These are phyloP conservation scores for Colletotrichum agaves DNA, from an alignment of 2,329 filamentous ascomycete genomes.

Conservation along the genomic window DNA sequence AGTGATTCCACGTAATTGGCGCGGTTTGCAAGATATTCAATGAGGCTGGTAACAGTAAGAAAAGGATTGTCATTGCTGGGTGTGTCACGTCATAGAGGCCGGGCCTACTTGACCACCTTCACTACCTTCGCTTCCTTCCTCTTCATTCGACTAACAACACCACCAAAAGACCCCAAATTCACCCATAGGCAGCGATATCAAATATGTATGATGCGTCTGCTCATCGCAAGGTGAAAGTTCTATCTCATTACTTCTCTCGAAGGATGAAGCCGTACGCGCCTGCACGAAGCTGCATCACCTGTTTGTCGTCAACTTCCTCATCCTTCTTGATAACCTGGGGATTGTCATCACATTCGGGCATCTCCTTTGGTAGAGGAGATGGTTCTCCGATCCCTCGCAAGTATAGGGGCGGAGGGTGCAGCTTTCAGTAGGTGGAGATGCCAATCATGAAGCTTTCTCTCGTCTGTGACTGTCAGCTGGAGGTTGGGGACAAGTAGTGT, in stretches of 20 bases:
- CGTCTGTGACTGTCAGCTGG: neutral
- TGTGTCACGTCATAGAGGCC: too few relatives aligned
- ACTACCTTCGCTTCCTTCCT: too few relatives aligned
- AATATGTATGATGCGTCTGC: too few relatives aligned
- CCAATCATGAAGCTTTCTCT: conserved; percentile 21
- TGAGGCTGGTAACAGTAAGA: neutral
- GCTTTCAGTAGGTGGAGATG: neutral
- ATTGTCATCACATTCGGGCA: neutral
- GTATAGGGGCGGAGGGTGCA: neutral
- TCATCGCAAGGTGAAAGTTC: too few relatives aligned
- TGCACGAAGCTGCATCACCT: neutral
- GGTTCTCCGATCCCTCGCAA: neutral
- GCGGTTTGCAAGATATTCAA: neutral
- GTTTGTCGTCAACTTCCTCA: neutral
- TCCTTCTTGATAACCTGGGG: neutral
- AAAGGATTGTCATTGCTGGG: too few relatives aligned
- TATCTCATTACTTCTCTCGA: conserved; percentile 12
- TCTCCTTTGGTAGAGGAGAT: neutral
- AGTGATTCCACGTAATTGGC: conserved; percentile 32
- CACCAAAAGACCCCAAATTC: too few relatives aligned
- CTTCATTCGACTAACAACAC: too few relatives aligned
- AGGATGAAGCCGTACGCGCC: neutral
- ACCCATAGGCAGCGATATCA: too few relatives aligned
- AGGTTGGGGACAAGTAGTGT: neutral
- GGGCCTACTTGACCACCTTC: too few relatives aligned